Base-by-base conservation (phyloP, 768 basidiomycete genomes). In the Lentinula lateritia region DNA sequence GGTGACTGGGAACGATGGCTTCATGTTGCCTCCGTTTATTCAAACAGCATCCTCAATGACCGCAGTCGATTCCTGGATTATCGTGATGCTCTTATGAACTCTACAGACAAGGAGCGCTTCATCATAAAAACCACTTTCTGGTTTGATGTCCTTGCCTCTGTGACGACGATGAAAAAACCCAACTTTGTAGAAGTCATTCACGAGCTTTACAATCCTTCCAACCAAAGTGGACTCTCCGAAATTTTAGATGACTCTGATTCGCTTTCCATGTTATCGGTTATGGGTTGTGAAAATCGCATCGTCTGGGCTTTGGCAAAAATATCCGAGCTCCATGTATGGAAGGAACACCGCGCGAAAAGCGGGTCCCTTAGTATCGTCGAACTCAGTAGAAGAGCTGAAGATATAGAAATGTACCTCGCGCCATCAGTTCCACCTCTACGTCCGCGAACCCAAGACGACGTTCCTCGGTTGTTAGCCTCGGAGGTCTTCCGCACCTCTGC, bases 51-150 rank as follows among this genome's bases (percentile, higher is more conserved):
- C 20, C 78, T 92, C 58, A 63, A 18, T 3, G 50, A 75, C 36
- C 67, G 75, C 61, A 66, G 70, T 15, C 66, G 61, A 5, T 78
- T 68, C 66, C 66, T 67, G 36, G 76, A 78, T 28, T 77, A 81
- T 8, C 73, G 74, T 58, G 76, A 78, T 52, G 79, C 80, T 6
- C 76, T 90, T 12, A 61, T 75, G 38, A 60, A 63, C 15, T 84
- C 81, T 65, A 64, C 69, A 20, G 80, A 77, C 77, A 84, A 76
- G 74, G 80, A 76, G 71, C 82, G 74, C 41, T 92, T 92, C 72
- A 86, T 93, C 69, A 80, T 92, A 74, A 91, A 91, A 72, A 88
- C 91, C 32, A 85, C 89, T 15, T 85, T 93, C 60, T 93, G 92
- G 92, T 92, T 93, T 71, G 92, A 93, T 70, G 89, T 93, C 39